phyloP scores from a whole-genome alignment of 2,329 filamentous ascomycete genomes.

The Pseudogymnoascus destructans region DNA sequence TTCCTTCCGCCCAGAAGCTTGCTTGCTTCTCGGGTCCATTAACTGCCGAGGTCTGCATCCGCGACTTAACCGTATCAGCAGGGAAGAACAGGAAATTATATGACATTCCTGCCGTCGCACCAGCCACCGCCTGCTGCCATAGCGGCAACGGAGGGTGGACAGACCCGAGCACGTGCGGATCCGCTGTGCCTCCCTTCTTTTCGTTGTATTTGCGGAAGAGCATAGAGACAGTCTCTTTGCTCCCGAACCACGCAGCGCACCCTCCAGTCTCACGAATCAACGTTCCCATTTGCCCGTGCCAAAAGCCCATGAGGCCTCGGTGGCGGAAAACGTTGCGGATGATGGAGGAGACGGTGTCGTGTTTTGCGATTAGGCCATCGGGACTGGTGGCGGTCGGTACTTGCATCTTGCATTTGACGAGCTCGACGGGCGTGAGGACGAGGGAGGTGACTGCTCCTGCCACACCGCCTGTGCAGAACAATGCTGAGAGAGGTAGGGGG shows the following conservation, averaged over 20 bases:
- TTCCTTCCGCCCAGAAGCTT: conserved; percentile 61
- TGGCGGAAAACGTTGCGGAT: conserved; percentile 70
- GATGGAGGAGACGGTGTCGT: conserved; percentile 53
- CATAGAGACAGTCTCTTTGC: conserved; percentile 67
- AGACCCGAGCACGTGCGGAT: not conserved
- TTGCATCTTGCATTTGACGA: conserved; percentile 98
- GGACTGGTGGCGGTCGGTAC: conserved; percentile 40
- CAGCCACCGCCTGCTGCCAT: conserved; percentile 77
- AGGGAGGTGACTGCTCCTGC: conserved; percentile 83
- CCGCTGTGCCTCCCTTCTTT: conserved; percentile 13
- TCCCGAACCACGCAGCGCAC: conserved; percentile 88
- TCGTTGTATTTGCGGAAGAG: conserved; percentile 51
- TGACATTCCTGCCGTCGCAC: conserved; percentile 75
- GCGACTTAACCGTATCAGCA: conserved; percentile 91
- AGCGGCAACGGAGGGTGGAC: conserved; percentile 48
- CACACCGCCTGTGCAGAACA: conserved; percentile 71
- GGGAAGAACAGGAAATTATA: conserved; percentile 98
- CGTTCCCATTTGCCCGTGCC: conserved; percentile 89
- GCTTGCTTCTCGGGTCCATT: conserved; percentile 31
- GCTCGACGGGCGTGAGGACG: conserved; percentile 84
- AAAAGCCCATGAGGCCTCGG: conserved; percentile 76
- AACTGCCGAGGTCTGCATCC: conserved; percentile 82
- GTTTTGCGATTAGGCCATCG: conserved; percentile 31
- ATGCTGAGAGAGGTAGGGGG: conserved; percentile 57
- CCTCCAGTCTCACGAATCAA: conserved; percentile 89